These are phyloP conservation scores for Tagetes patula DNA, from an alignment of 129 eudicot genomes.

Conservation along the genomic window DNA sequence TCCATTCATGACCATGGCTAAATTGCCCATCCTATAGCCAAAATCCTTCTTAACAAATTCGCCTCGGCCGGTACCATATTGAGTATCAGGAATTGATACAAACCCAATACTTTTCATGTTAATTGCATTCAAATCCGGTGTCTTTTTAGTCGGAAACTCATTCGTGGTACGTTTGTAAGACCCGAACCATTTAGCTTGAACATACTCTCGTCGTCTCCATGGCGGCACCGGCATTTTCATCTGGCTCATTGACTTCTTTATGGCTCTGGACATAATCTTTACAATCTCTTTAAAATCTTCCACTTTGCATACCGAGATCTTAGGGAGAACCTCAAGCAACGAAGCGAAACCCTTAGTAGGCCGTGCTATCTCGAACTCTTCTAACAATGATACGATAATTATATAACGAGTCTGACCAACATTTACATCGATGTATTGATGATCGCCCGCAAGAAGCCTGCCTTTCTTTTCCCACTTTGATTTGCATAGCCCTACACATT, in stretches of 20 bases:
- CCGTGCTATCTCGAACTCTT: slow-evolving; percentile 68
- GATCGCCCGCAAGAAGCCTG: slow-evolving; percentile 48
- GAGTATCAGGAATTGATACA: not conserved
- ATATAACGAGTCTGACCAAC: slow-evolving; percentile 49
- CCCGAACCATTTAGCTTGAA: slow-evolving; percentile 49
- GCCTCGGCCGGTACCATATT: slow-evolving; percentile 2
- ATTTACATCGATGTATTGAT: slow-evolving; percentile 72
- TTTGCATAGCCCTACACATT: slow-evolving; percentile 78
- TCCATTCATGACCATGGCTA: slow-evolving; percentile 49
- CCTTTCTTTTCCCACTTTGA: slow-evolving; percentile 83
- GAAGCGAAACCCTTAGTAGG: slow-evolving; percentile 32
- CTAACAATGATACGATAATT: slow-evolving; percentile 43
- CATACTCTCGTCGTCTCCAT: slow-evolving; percentile 42
- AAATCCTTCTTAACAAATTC: slow-evolving; percentile 29
- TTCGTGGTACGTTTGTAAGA: slow-evolving; percentile 40
- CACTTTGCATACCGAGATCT: slow-evolving; percentile 19
- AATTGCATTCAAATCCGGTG: not conserved
- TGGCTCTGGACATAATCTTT: slow-evolving; percentile 34
- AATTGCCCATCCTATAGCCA: slow-evolving; percentile 53
- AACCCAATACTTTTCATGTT: slow-evolving; percentile 51
- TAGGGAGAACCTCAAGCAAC: slow-evolving; percentile 36
- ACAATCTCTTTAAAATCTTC: slow-evolving; percentile 36
- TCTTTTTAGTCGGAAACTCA: slow-evolving; percentile 10
- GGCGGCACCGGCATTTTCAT: slow-evolving; percentile 39
- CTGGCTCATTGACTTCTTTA: slow-evolving; percentile 42